Evolutionary conservation across 1,284 basidiomycete species (phyloP).

Genomic region (Leccinum angustisporum): DNA sequence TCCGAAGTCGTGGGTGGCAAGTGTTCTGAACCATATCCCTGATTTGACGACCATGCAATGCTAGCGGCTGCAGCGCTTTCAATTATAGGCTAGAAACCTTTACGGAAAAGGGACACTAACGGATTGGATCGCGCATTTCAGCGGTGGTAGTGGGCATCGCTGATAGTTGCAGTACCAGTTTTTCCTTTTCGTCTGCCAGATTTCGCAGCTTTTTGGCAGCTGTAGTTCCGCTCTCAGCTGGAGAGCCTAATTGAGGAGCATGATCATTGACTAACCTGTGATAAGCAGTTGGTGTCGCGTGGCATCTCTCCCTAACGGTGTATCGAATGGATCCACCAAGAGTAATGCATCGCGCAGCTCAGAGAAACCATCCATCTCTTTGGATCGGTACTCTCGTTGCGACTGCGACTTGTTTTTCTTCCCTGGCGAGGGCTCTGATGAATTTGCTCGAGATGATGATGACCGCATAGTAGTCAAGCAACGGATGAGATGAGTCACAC

Average conservation of each 20-base stretch:
- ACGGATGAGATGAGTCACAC: conserved; percentile 5
- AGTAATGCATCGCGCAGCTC: conserved; percentile 30
- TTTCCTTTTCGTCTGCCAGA: conserved; percentile 27
- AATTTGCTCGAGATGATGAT: conserved; percentile 7
- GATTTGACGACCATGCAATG: conserved; percentile 6
- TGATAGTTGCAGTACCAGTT: conserved; percentile 18
- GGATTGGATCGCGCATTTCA: not conserved
- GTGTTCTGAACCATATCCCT: conserved; percentile 4
- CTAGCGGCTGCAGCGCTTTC: conserved; percentile 10
- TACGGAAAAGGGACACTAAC: conserved; percentile 14
- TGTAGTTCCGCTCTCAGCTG: conserved; percentile 11
- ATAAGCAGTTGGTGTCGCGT: conserved; percentile 32
- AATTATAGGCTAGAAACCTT: conserved; percentile 1
- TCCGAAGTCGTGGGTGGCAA: conserved; percentile 5
- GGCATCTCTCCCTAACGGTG: conserved; percentile 27
- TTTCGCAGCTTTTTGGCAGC: conserved; percentile 27
- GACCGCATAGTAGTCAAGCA: conserved; percentile 9
- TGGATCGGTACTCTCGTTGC: conserved; percentile 33
- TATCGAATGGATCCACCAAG: conserved; percentile 27
- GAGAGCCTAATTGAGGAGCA: not conserved
- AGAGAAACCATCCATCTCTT: conserved; percentile 34
- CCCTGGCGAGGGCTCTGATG: conserved; percentile 4
- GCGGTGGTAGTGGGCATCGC: conserved; percentile 4
- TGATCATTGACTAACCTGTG: conserved; percentile 23
- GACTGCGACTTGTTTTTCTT: conserved; percentile 30